Conservation (phyloP, 768 basidiomycete genomes). For the Amanita fuliginea region DNA sequence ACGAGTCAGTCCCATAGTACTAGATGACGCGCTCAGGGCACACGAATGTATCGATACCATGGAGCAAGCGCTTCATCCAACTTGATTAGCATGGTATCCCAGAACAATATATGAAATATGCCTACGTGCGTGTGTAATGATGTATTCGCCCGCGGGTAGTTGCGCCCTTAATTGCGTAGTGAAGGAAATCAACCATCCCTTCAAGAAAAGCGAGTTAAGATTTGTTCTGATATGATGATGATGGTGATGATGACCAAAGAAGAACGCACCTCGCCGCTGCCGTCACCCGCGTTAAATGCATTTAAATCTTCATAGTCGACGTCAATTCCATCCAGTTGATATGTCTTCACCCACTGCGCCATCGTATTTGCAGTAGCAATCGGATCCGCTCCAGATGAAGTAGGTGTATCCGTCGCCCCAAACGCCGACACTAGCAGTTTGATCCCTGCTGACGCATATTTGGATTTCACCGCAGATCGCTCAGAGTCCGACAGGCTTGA, state of each 20-base stretch:
- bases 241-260: neutral
- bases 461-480: constrained; percentile 16
- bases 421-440: constrained; percentile 56
- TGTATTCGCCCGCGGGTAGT: constrained; percentile 37
- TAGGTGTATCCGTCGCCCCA: constrained; percentile 45
- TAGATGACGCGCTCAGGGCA: neutral
- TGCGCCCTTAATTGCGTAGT: constrained; percentile 37
- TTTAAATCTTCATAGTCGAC: constrained; percentile 70
- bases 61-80: constrained; percentile 33
- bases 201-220: neutral
- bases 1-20: neutral
- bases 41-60: constrained; percentile 17
- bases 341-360: constrained; percentile 54
- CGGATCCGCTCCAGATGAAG: constrained; percentile 41
- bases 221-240: too few species aligned
- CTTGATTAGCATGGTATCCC: neutral
- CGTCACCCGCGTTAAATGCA: constrained; percentile 44
- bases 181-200: constrained; percentile 43
- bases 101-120: constrained; percentile 8
- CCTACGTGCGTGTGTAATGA: constrained; percentile 37
- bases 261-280: constrained; percentile 8
- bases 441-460: constrained; percentile 48
- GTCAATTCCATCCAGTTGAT: constrained; percentile 56
- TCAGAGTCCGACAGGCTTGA: neutral
- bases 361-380: constrained; percentile 51